These are phyloP conservation scores for Collybia nuda DNA, from an alignment of 768 basidiomycete species.

Conservation along the genomic window DNA sequence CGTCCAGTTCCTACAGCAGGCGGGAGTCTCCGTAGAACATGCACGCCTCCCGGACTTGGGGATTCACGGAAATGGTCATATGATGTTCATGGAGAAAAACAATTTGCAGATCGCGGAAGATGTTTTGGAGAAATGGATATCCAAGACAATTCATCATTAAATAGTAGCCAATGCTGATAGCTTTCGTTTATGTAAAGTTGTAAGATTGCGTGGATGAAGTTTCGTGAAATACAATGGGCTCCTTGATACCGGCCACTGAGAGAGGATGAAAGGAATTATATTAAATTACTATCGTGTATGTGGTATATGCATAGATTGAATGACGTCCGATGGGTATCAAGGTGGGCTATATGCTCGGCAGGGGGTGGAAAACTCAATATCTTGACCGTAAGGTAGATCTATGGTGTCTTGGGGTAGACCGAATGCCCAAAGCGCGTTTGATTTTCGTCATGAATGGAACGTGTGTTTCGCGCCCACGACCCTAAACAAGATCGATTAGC, in stretches of 20 bases:
- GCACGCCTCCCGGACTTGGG: conserved; percentile 39
- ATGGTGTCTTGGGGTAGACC: conserved; percentile 25
- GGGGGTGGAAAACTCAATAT: no score
- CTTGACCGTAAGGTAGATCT: no score
- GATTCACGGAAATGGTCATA: conserved; percentile 53
- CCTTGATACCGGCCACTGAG: no score
- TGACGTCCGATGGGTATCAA: not conserved
- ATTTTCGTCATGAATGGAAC: conserved; percentile 52
- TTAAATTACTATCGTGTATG: no score
- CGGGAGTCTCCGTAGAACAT: conserved; percentile 43
- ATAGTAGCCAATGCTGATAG: no score
- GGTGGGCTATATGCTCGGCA: not conserved
- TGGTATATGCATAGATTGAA: no score
- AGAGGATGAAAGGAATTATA: no score
- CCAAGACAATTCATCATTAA: conserved; percentile 7
- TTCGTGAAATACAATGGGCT: no score
- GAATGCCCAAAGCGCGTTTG: conserved; percentile 51
- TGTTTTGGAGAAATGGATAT: conserved; percentile 41
- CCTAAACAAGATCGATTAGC: conserved; percentile 25
- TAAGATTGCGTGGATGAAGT: no score
- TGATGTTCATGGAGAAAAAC: conserved; percentile 59
- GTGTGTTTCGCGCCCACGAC: conserved; percentile 40
- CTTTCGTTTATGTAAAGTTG: no score
- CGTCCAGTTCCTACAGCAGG: conserved; percentile 40
- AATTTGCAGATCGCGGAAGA: conserved; percentile 37